Percentiles rank a stretch among this genome's conserved stretches.
These are phyloP conservation scores for Carex parvula DNA, from an alignment of 176 grass and related monocot genomes.

Conservation along the genomic window DNA sequence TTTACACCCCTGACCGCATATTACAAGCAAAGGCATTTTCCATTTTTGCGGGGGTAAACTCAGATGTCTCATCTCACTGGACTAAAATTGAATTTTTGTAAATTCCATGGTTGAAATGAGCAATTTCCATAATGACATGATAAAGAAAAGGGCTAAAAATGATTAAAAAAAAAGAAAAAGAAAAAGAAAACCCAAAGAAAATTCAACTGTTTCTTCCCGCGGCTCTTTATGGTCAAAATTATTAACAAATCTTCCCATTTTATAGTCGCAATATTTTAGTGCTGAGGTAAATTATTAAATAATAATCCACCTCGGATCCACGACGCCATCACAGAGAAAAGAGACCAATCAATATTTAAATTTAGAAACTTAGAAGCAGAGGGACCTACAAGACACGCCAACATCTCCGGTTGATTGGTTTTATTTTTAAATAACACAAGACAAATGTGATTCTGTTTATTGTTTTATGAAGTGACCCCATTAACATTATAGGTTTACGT, in stretches of 20 bases:
- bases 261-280: neutral
- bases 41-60: neutral
- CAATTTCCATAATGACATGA: neutral
- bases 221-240: neutral
- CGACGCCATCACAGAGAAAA: neutral
- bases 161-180: neutral
- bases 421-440: neutral
- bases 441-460: neutral
- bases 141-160: neutral
- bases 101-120: neutral
- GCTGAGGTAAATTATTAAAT: neutral
- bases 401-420: neutral
- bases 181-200: neutral
- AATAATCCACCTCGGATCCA: slow-evolving; percentile 15
- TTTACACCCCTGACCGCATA: no score
- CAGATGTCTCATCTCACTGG: neutral
- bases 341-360: neutral
- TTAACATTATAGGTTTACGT: no score
- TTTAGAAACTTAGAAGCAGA: neutral
- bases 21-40: no score
- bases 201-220: neutral
- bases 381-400: neutral
- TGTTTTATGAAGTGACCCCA: neutral
- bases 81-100: neutral
- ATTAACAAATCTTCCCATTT: slow-evolving; percentile 1